phyloP scores from a whole-genome alignment of 2,329 filamentous ascomycete species.

The Sclerotinia trifoliorum region DNA sequence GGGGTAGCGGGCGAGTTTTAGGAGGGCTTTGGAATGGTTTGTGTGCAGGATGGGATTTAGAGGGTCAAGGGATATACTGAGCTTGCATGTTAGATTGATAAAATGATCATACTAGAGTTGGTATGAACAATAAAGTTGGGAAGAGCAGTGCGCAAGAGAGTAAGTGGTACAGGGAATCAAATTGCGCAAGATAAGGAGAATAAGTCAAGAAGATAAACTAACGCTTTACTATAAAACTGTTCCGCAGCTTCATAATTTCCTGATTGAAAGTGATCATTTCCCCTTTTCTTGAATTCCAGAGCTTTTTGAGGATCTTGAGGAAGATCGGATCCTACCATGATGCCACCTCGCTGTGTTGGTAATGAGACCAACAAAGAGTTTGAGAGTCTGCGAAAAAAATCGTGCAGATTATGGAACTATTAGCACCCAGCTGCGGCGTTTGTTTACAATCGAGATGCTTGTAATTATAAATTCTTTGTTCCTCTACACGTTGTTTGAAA shows the following conservation, averaged over 20 bases:
- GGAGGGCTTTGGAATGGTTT: conserved; percentile 80
- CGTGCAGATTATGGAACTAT: not conserved
- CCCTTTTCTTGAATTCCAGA: conserved; percentile 37
- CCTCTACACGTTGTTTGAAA: not conserved
- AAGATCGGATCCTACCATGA: conserved; percentile 33
- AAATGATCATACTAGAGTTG: not conserved
- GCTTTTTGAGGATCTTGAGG: conserved; percentile 29
- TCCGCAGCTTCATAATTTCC: conserved; percentile 67
- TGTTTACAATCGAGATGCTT: not conserved
- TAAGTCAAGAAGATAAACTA: conserved; percentile 38
- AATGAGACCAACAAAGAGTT: not conserved
- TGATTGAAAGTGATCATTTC: conserved; percentile 56
- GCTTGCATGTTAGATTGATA: not conserved
- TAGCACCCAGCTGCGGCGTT: not conserved
- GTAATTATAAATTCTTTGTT: not conserved
- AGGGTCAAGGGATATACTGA: conserved; percentile 73
- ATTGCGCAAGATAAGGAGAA: not conserved
- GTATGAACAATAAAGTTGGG: conserved; percentile 1
- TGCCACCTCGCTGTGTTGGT: conserved; percentile 4
- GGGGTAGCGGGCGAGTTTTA: conserved; percentile 72
- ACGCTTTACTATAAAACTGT: conserved; percentile 70
- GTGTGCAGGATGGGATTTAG: conserved; percentile 79
- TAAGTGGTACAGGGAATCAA: not conserved
- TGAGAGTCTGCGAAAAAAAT: not conserved
- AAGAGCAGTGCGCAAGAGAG: not conserved